These are phyloP conservation scores for Austropuccinia psidii DNA, from an alignment of 1,284 basidiomycete genomes.

Conservation along the genomic window DNA sequence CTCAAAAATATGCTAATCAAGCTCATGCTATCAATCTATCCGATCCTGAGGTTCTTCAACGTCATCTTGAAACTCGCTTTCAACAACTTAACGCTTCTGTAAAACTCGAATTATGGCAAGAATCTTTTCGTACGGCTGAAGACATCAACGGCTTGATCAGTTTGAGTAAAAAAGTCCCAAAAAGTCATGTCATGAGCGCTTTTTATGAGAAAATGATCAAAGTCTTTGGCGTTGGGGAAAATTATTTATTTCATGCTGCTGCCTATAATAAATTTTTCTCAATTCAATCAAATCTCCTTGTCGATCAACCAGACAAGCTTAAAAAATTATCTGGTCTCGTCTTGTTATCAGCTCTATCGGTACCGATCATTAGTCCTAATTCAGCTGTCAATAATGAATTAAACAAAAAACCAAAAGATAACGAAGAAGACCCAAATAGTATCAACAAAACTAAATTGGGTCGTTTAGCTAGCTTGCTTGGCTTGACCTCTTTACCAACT, in stretches of 20 bases:
- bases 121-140: conserved; percentile 96
- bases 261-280: conserved; percentile 80
- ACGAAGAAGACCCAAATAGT: conserved; percentile 35
- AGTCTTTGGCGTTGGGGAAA: conserved; percentile 82
- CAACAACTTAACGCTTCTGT: conserved; percentile 97
- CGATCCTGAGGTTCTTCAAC: conserved; percentile 91
- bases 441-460: conserved; percentile 60
- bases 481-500: conserved; percentile 76
- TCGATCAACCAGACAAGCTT: conserved; percentile 70
- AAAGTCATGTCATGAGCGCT: conserved; percentile 95
- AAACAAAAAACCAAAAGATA: conserved; percentile 51
- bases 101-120: conserved; percentile 98
- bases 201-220: conserved; percentile 98
- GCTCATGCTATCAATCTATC: conserved; percentile 95
- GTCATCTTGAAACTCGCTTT: conserved; percentile 95
- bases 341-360: conserved; percentile 83
- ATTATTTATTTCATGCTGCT: conserved; percentile 91
- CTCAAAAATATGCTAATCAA: conserved; percentile 92
- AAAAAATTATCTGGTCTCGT: conserved; percentile 65
- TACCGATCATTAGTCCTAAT: conserved; percentile 68
- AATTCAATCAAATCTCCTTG: conserved; percentile 54
- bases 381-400: conserved; percentile 54
- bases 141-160: conserved; percentile 95
- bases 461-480: conserved; percentile 76
- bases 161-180: conserved; percentile 68